phyloP scores from a whole-genome alignment of 805 yeast genomes.

The Kazachstania viticola region DNA sequence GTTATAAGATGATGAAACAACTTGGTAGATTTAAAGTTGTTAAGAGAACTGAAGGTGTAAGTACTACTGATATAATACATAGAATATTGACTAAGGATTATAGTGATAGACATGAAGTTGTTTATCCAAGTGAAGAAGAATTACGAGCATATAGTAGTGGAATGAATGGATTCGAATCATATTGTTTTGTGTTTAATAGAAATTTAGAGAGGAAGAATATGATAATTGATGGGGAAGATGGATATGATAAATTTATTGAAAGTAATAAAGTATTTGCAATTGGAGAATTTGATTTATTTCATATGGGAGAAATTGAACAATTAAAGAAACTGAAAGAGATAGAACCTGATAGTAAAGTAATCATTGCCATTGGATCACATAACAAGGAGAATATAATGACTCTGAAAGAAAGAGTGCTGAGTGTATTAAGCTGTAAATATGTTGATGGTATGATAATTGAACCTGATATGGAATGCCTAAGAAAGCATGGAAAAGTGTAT shows the following conservation, averaged over 20 bases:
- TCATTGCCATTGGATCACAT: constrained; percentile 37
- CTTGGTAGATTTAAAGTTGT: constrained; percentile 83
- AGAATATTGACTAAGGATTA: constrained; percentile 47
- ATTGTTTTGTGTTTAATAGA: constrained; percentile 46
- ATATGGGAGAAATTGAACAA: constrained; percentile 83
- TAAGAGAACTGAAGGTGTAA: constrained; percentile 84
- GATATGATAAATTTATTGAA: constrained; percentile 4
- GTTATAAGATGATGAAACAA: constrained; percentile 75
- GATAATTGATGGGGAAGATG: constrained; percentile 17
- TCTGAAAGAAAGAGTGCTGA: constrained; percentile 69
- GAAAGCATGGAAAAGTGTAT: constrained; percentile 44
- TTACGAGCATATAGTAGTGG: constrained; percentile 48
- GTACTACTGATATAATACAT: constrained; percentile 90
- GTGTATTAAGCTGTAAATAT: constrained; percentile 78
- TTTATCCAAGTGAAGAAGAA: constrained; percentile 8
- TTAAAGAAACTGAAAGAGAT: constrained; percentile 38
- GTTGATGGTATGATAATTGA: constrained; percentile 64
- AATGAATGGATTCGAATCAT: constrained; percentile 41
- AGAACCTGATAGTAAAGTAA: constrained; percentile 36
- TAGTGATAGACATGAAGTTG: constrained; percentile 2
- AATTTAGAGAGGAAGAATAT: constrained; percentile 29
- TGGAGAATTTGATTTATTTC: constrained; percentile 87
- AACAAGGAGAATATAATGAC: constrained; percentile 49
- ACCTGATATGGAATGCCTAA: constrained; percentile 29
- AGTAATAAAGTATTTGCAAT: constrained; percentile 28